Conservation (phyloP, 2,329 filamentous ascomycete species). For the Penicillium oxalicum region DNA sequence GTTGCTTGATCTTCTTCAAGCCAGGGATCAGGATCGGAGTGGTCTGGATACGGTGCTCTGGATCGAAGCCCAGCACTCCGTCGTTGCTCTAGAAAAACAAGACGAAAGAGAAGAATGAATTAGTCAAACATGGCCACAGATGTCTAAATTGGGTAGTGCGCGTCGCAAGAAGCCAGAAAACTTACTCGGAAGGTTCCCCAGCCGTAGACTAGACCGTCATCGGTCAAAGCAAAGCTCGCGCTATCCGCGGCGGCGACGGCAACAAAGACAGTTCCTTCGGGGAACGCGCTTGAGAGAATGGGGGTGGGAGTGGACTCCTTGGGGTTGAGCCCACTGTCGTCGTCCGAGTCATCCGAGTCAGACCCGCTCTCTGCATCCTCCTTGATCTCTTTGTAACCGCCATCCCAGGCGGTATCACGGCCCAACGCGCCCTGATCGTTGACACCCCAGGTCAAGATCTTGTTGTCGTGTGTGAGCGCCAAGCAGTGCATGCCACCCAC, state of each 20-base stretch:
- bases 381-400: conserved; percentile 50
- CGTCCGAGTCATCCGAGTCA: conserved; percentile 50
- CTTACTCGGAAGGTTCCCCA: conserved; percentile 58
- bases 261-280: conserved; percentile 50
- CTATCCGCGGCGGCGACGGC: conserved; percentile 56
- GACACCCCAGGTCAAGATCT: conserved; percentile 79
- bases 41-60: conserved; percentile 40
- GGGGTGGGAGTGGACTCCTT: conserved; percentile 50
- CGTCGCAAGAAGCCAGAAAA: neutral
- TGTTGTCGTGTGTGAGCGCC: conserved; percentile 71
- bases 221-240: conserved; percentile 54
- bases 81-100: conserved; percentile 50
- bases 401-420: conserved; percentile 64
- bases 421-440: conserved; percentile 80
- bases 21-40: conserved; percentile 45
- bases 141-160: neutral
- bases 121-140: neutral
- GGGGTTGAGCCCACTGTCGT: conserved; percentile 52
- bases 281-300: conserved; percentile 45
- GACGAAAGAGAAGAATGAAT: neutral
- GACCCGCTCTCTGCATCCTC: conserved; percentile 34
- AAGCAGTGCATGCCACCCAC: conserved; percentile 78
- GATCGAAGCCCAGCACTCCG: conserved; percentile 55
- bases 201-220: conserved; percentile 55
- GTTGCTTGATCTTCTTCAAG: conserved; percentile 50